A percentile compares a stretch with the other conserved stretches of the same genome.
These are phyloP conservation scores for Pseudogymnoascus sp. DNA, from an alignment of 2,329 filamentous ascomycete genomes.

Conservation along the genomic window DNA sequence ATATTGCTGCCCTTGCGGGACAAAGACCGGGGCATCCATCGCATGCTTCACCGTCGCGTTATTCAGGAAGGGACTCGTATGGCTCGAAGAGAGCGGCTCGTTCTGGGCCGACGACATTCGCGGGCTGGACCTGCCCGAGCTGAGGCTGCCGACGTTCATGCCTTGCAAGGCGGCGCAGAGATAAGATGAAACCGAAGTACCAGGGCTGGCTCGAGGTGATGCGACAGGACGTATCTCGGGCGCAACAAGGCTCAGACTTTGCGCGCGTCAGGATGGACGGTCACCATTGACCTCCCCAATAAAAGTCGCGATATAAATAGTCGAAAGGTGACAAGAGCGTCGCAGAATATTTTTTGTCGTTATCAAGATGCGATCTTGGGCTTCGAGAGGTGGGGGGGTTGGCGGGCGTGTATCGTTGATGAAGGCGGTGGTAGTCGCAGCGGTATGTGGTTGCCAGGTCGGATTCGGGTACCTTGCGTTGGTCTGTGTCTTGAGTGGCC, in stretches of 20 bases:
- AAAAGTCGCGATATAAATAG: neutral
- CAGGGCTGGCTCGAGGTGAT: neutral
- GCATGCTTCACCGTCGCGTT: slow-evolving; percentile 26
- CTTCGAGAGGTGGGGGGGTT: neutral
- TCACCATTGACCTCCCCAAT: slow-evolving; percentile 3
- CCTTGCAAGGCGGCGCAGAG: slow-evolving; percentile 4
- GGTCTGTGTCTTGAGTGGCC: slow-evolving; percentile 6
- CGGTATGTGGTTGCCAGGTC: slow-evolving; percentile 4
- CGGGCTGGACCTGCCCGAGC: slow-evolving; percentile 2
- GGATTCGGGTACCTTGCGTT: slow-evolving; percentile 7
- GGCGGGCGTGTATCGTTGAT: neutral
- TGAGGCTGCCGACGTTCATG: slow-evolving; percentile 6
- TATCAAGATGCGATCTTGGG: neutral
- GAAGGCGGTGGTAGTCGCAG: neutral
- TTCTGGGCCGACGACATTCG: neutral
- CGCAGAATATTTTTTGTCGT: slow-evolving; percentile 4
- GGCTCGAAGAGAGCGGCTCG: slow-evolving; percentile 8
- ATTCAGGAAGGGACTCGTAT: slow-evolving; percentile 9
- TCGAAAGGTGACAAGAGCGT: neutral
- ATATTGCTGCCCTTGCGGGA: slow-evolving; percentile 26
- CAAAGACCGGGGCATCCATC: slow-evolving; percentile 29
- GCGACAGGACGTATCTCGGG: neutral
- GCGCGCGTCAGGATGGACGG: slow-evolving; percentile 3
- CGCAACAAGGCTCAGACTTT: slow-evolving; percentile 3
- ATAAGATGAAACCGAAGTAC: slow-evolving; percentile 5